These are phyloP conservation scores for Brassica hybrid DNA, from an alignment of 441 rosid genomes.

Conservation along the genomic window DNA sequence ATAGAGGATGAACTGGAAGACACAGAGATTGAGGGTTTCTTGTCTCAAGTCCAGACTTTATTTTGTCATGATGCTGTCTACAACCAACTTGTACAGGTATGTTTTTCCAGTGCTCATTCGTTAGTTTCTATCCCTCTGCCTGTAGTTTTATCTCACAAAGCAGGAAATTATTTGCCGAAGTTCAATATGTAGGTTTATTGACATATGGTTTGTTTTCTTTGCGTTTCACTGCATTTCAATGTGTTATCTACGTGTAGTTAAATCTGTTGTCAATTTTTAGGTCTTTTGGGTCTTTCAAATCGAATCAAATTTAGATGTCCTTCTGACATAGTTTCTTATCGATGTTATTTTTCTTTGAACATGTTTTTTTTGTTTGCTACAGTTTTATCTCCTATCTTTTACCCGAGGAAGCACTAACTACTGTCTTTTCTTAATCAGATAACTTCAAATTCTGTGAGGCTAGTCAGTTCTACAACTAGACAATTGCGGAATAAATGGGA, in stretches of 20 bases:
- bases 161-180: neutral
- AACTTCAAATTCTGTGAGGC: constrained; percentile 84
- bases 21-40: constrained; percentile 92
- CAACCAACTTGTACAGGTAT: constrained; percentile 91
- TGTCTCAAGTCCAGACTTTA: constrained; percentile 82
- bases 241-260: neutral
- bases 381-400: constrained; percentile 5
- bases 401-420: neutral
- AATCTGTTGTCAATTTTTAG: no score
- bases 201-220: neutral
- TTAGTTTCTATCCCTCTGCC: constrained; percentile 20
- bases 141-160: constrained; percentile 13
- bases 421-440: constrained; percentile 55
- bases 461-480: constrained; percentile 77
- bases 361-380: neutral
- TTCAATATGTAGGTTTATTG: neutral
- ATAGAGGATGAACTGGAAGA: constrained; percentile 91
- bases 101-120: constrained; percentile 11
- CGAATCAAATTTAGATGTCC: neutral
- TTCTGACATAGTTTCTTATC: neutral
- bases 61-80: constrained; percentile 90
- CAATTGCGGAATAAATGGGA: constrained; percentile 74
- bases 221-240: constrained; percentile 11
- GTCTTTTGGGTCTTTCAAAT: constrained; percentile 10
- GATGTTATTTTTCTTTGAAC: neutral